phyloP scores from a whole-genome alignment of 371 early-diverging fungal species.

The Zopfochytrium polystomum region DNA sequence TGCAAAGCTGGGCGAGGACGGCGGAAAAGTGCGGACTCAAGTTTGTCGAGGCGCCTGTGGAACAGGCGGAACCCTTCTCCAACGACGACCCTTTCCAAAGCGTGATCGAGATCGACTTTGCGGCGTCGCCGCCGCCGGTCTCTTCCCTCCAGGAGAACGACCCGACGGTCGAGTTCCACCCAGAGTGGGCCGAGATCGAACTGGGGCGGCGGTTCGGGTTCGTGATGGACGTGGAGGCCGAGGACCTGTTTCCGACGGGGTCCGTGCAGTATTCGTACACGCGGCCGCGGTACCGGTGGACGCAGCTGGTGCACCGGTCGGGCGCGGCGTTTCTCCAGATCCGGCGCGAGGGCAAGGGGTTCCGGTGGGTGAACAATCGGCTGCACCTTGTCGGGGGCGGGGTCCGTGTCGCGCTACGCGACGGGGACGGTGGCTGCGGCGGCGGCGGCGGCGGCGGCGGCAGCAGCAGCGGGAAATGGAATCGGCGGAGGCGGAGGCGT shows the following conservation, averaged over 20 bases:
- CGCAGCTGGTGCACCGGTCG: constrained; percentile 88
- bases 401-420: constrained; percentile 11
- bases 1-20: constrained; percentile 76
- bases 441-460: constrained; percentile 3
- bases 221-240: constrained; percentile 92
- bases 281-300: constrained; percentile 65
- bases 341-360: constrained; percentile 68
- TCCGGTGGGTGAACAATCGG: constrained; percentile 88
- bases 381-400: too few relatives aligned
- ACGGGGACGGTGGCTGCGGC: not conserved
- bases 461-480: too few relatives aligned
- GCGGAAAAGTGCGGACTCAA: constrained; percentile 88
- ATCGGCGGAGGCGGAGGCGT: too few relatives aligned
- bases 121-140: constrained; percentile 63
- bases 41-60: constrained; percentile 87
- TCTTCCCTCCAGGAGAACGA: too few relatives aligned
- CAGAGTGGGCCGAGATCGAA: constrained; percentile 75
- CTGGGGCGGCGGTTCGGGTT: constrained; percentile 79
- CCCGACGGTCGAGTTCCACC: constrained; percentile 57
- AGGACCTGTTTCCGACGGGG: constrained; percentile 58
- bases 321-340: constrained; percentile 93
- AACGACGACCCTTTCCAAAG: constrained; percentile 88
- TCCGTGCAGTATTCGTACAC: constrained; percentile 68
- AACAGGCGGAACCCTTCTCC: constrained; percentile 53
- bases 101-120: constrained; percentile 68